Base-by-base conservation (phyloP, 495 filamentous ascomycete species). In the Hypoxylon rickii region DNA sequence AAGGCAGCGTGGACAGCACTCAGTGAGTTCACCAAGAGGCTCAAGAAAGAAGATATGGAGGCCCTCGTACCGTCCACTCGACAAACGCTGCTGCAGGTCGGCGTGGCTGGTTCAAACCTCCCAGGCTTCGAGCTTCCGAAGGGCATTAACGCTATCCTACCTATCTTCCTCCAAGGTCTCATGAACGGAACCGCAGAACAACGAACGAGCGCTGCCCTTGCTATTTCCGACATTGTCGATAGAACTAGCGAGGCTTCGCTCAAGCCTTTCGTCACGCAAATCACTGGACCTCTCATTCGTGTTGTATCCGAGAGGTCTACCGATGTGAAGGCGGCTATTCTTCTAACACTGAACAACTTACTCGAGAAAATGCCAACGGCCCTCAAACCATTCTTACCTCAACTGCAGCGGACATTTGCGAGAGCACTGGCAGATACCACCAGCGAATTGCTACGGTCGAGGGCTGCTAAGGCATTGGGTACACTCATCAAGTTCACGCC, bases 41-140 rank as follows among this genome's bases (percentile, higher is more conserved):
- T 98, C 55, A 89, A 88, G 68, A 98, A 98, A 69, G 94, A 98
- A 71, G 94, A 97, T 72, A 97, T 98, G 94, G 94, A 98, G 67
- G 82, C 88, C 0, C 75, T 98, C n/a, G 91, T 93, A 7, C 76
- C 83, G 55, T 92, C 93, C 3, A 95, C 93, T 1, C 84, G 92
- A 29, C 87, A 92, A 65, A 82, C 89, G 1, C 75, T 98, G 40
- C 82, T 88, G 46, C 89, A 92, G 57, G 90, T 97, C 22, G 94
- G 94, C 40, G 88, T 96, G 12, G 73, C 92, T 38, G 95, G 95
- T 3, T 81, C 85, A 17, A 85, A 93, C 64, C 79, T 98, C 13
- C 82, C 91, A 7, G 94, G 94, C 19, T 98, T 98, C 77, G 83
- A 86, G 47, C 76, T 98, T 44, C 94, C 94, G 4, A 98, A 97